Conservation (phyloP, 306 rosid genomes). For the Dryas octopetala region DNA sequence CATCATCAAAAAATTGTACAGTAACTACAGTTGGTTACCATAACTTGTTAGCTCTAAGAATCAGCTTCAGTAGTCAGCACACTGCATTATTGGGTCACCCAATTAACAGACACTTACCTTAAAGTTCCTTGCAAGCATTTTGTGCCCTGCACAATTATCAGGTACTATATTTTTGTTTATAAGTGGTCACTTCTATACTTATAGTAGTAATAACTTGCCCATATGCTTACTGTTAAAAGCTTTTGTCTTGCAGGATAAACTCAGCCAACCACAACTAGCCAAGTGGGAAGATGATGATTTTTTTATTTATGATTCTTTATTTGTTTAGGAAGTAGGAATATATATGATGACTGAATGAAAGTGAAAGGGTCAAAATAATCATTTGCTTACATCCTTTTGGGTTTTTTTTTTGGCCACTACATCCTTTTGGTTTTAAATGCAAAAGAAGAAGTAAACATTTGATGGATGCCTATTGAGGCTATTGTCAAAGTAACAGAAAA, state of each 20-base stretch:
- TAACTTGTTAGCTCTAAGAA: constrained; percentile 41
- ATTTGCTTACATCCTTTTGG: constrained; percentile 39
- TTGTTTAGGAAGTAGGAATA: constrained; percentile 44
- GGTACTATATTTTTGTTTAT: constrained; percentile 16
- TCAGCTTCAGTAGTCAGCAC: constrained; percentile 36
- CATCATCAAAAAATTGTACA: constrained; percentile 49
- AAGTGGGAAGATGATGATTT: constrained; percentile 45
- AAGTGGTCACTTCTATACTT: not conserved
- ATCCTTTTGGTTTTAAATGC: constrained; percentile 38
- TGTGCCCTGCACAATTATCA: constrained; percentile 10
- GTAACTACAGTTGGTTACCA: constrained; percentile 40
- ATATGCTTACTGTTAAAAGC: constrained; percentile 39
- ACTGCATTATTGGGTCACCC: constrained; percentile 47
- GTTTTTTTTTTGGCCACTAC: constrained; percentile 16
- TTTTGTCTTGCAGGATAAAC: constrained; percentile 55
- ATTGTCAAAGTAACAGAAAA: constrained; percentile 10
- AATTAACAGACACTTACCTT: constrained; percentile 45
- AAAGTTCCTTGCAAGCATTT: constrained; percentile 28
- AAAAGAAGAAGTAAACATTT: constrained; percentile 20
- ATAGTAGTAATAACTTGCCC: constrained; percentile 23
- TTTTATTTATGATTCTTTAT: constrained; percentile 66
- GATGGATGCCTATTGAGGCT: not conserved
- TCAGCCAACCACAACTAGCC: constrained; percentile 25
- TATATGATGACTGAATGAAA: constrained; percentile 54
- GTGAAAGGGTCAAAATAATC: constrained; percentile 64